A percentile compares a stretch with the other conserved stretches of the same genome.
phyloP scores from a whole-genome alignment of 371 early-diverging fungal species.

The Mortierella sp. region DNA sequence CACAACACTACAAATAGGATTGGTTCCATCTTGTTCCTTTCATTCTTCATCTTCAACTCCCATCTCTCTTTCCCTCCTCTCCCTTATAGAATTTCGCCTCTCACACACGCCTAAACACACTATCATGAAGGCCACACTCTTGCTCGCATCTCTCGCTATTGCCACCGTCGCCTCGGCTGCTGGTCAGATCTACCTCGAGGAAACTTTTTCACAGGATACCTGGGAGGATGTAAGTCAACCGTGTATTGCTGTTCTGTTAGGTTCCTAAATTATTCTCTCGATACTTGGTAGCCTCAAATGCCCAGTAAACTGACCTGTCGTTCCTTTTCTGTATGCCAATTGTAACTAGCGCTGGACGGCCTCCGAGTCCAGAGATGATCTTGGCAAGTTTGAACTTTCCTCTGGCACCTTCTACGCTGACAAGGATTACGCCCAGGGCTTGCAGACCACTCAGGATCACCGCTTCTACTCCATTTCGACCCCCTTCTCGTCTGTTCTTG shows the following conservation, averaged over 20 bases:
- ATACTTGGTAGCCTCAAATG: too few relatives aligned
- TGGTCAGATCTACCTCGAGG: conserved; percentile 87
- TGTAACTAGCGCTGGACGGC: conserved; percentile 78
- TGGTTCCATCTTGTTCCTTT: neutral
- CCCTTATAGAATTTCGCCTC: neutral
- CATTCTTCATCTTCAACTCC: neutral
- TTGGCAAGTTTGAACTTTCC: conserved; percentile 82
- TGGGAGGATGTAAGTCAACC: conserved; percentile 62
- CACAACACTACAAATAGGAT: neutral
- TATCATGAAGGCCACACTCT: conserved; percentile 69
- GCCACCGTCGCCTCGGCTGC: conserved; percentile 74
- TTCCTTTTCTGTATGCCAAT: neutral
- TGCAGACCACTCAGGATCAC: conserved; percentile 87
- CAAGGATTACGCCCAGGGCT: conserved; percentile 74
- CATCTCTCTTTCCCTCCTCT: neutral
- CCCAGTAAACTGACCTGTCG: neutral
- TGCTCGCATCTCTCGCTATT: conserved; percentile 73
- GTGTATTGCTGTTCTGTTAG: neutral
- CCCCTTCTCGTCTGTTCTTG: conserved; percentile 76
- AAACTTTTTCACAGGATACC: conserved; percentile 82
- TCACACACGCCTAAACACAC: conserved; percentile 4
- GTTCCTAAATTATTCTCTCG: neutral
- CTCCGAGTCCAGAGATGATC: conserved; percentile 76
- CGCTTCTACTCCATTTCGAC: conserved; percentile 90
- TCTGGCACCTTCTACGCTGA: conserved; percentile 87